Base-by-base conservation (phyloP, 1,284 basidiomycete species). In the Microbotryomycetes sp. region DNA sequence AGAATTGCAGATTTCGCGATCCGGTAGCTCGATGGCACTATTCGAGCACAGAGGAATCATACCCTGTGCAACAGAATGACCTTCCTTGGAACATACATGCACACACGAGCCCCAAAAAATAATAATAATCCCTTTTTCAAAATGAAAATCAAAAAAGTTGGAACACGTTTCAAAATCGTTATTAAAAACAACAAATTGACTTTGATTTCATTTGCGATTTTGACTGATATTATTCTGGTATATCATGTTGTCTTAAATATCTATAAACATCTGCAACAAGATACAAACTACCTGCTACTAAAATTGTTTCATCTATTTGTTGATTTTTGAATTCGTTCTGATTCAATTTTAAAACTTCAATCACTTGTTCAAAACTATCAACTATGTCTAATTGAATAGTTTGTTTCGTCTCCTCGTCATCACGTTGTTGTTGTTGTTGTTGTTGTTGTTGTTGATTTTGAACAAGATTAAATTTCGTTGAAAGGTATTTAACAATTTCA, bases 221-320 rank as follows among this genome's bases (percentile, higher is more conserved):
- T n/a, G n/a, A n/a, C n/a, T n/a, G n/a, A n/a, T n/a, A n/a, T n/a
- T n/a, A n/a, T n/a, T n/a, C n/a, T n/a, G n/a, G n/a, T n/a, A n/a
- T n/a, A n/a, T n/a, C n/a, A n/a, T n/a, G n/a, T n/a, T 62, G 16
- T n/a, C 62, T 23, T 3, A 64, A 36, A 31, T 52, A 47, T 60
- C 89, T 79, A 78, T 92, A 93, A 61, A 90, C 83, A 77, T 94
- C 92, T 19, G 89, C 89, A 3, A 91, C 87, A 50, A 93, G 81
- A 76, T 94, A 96, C 70, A 94, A 74, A 75, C 92, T 96, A 26
- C 92, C 92, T n/a, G 89, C 86, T 1, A 93, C 73, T 6, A 92
- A 81, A 0, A 86, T 80, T 61, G 88, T 70, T 28, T 77, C 76
- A 69, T 28, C 75, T 71, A 86, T 80, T 61, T 88, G 70, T 28